Conservation (phyloP, 306 rosid genomes). For the Inga oerstediana region DNA sequence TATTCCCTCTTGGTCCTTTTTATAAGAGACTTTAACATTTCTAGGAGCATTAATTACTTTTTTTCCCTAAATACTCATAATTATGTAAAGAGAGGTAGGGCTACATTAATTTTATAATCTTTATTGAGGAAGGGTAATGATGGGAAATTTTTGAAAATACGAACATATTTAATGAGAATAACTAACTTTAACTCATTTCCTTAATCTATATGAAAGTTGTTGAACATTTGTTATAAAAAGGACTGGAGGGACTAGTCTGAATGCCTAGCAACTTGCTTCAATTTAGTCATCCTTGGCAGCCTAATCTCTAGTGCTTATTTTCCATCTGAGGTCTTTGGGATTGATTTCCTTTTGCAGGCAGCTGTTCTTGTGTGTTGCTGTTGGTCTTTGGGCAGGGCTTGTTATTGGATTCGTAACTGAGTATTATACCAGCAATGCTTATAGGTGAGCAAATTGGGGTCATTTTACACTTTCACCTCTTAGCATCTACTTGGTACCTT, state of each 20-base stretch:
- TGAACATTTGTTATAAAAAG: not conserved
- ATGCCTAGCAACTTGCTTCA: not conserved
- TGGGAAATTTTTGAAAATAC: not conserved
- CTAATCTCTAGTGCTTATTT: not conserved
- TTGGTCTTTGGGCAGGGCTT: slow-evolving; percentile 50
- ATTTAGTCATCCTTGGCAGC: not conserved
- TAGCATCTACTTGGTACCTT: not conserved
- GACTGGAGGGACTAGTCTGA: not conserved
- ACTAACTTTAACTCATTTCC: not conserved
- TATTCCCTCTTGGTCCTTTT: not conserved
- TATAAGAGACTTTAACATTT: not conserved
- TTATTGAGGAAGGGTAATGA: not conserved
- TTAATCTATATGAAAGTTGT: not conserved
- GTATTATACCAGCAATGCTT: slow-evolving; percentile 74
- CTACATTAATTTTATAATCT: not conserved
- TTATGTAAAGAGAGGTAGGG: not conserved
- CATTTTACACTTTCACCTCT: not conserved
- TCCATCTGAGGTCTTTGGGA: slow-evolving; percentile 1
- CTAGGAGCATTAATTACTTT: not conserved
- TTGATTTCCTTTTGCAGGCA: slow-evolving; percentile 50
- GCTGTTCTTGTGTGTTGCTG: slow-evolving; percentile 61
- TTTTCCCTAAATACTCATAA: not conserved
- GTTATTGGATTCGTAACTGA: slow-evolving; percentile 64
- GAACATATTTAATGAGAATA: not conserved
- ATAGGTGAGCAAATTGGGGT: slow-evolving; percentile 46